Base-by-base conservation (phyloP, 2,329 filamentous ascomycete species). In the Albophoma yamanashiensis region DNA sequence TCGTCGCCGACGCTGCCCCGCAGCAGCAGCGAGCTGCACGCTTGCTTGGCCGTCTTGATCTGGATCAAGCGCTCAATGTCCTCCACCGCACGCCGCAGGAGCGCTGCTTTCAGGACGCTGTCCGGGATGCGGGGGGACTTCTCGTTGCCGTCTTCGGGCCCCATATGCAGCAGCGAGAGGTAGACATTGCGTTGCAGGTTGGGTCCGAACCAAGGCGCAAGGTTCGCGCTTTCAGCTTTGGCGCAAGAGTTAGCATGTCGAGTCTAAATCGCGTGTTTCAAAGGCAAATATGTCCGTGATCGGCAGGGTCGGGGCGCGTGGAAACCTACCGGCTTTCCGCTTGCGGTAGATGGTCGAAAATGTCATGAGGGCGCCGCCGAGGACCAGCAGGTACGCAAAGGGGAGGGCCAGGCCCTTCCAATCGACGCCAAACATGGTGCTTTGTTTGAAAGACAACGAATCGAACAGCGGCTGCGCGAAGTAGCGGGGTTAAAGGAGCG, bases 131-230 rank as follows among this genome's bases (percentile, higher is more conserved):
- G 79, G 62, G 84, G 81, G 6, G 82, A 75, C 73, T 92, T 91
- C 70, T 90, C 86, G 62, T 83, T 76, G 59, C 82, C 82, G 40
- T 79, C 76, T 65, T 82, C 81, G 59, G 84, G 80, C 59, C 84
- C 82, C 71, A 94, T 82, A 76, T 99, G 92, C 58, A 97, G 82
- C 47, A 99, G 86, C 53, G 92, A 92, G 62, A 96, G 85, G 80
- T 97, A 99, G 71, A 99, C 85, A 75, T 99, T 92, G 75, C 93
- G 90, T 75, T 94, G 89, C 58, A 95, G 80, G 73, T 99, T 92
- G 58, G 89, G 83, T 31, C 88, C 87, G 76, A 99, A 99, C 93
- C 94, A 99, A 67, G 93, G 92, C 66, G 89, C 91, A 63, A 99
- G 86, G 66, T 89, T 91, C 59, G 91, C 88, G 68, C 89, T 89